Evolutionary conservation across 148 eudicot species (phyloP), one percentile per base, ranked within the genome.

Genomic region (Fagopyrum homotropicum): DNA sequence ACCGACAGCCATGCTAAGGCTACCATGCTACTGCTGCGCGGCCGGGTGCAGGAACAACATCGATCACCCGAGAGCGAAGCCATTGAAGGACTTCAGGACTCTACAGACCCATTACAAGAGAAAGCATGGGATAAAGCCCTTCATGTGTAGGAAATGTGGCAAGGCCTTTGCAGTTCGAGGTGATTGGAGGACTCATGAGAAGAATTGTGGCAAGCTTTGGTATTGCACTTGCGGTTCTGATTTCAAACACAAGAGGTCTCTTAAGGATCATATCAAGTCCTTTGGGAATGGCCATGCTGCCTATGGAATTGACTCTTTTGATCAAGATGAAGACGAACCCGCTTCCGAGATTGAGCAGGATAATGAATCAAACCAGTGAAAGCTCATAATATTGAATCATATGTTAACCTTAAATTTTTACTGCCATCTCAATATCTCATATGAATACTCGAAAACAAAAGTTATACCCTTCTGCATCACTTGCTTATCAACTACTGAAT

Each of bases 81-180:
- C 95, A 2, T 85, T 90, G 69, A 90, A 90, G 75, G 95, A 90
- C 72, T 90, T 90, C 82, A 73, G 92, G 57, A 90, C 95, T 72
- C 90, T 90, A 51, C 95, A 90, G 75, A 90, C 95, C 0, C 95
- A 90, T 69, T 90, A 90, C 86, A 90, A 90, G 72, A 85, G 95
- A 45, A 90, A 90, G 73, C 95, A 90, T 68, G 95, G 95, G n/a
- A 86, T 86, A 44, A 90, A 90, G 81, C 95, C 91, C 0, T 90
- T 88, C 72, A 83, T 85, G 60, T 90, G 95, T 77, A 81, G 95
- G 77, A 90, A 88, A 80, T 90, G 95, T 77, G 86, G 90, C 2
- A 90, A 90, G 66, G 86, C 94, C 16, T 90, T 90, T 64, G 94
- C 94, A 2, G 94, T 90, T 4, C 84, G 91, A 69, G 93, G 93